Evolutionary conservation across 805 yeast species (phyloP), one percentile per base, ranked within the genome.

Genomic region (Wickerhamiella cacticola): DNA sequence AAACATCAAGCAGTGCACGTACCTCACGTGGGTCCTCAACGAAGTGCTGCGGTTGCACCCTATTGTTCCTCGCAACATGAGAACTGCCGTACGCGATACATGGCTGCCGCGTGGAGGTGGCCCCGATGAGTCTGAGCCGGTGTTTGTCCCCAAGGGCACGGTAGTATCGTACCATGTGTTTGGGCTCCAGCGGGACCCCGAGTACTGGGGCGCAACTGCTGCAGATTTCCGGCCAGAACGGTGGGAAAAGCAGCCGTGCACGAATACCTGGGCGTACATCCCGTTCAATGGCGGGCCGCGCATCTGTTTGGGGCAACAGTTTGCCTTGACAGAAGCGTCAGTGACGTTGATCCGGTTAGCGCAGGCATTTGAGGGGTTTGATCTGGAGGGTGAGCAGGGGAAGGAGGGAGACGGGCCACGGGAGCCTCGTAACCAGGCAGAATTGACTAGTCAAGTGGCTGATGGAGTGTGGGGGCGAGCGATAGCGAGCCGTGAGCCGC

Each of bases 201-300:
- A 57, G 21, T 52, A 55, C 48, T 70, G 59, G 56, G 73, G 74
- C 43, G 53, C 61, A 39, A 71, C 69, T 49, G 67, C 69, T 12
- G 48, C 55, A 5, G 63, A 45, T 19, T 69, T 63, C 54, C 56
- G 56, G 23, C 74, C 74, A 6, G 72, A 68, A 52, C 63, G 74
- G 39, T 69, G 73, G 73, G 43, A 25, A 5, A 28, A 25, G 15
- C 34, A 29, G 13, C 52, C 56, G 6, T 21, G 3, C 15, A 15
- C n/a, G 3, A 16, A n/a, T 21, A 15, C 25, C 10, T 69, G 72
- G 72, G 63, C 65, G 13, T 68, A 66, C 54, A 56, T 68, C 21
- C 73, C 73, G 26, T 69, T 69, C 56, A 68, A 68, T 51, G 75
- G 74, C 39, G 75, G 75, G 12, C 74, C 74, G 16, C 56, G 75